phyloP scores from a whole-genome alignment of 163 green algal genomes.

The Scenedesmus sp. region DNA sequence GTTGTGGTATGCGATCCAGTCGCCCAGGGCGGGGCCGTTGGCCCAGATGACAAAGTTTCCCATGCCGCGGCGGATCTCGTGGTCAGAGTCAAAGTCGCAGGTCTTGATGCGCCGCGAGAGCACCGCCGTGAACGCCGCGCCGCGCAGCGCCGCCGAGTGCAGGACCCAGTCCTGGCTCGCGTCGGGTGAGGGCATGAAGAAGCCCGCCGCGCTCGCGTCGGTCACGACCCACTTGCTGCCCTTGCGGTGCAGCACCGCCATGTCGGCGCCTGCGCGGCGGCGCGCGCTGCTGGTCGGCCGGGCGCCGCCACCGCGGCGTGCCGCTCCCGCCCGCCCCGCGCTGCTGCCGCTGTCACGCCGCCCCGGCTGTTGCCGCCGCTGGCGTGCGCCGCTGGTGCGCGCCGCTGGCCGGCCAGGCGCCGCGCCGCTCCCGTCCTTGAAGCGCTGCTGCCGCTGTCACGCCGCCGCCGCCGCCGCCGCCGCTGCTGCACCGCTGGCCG shows the following conservation, averaged over 20 bases:
- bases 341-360: no score
- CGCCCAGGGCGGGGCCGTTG: no score
- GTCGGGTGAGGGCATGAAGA: neutral
- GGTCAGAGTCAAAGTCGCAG: neutral
- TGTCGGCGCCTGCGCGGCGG: conserved; percentile 6
- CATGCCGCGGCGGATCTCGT: neutral
- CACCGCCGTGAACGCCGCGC: neutral
- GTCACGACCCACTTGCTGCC: neutral
- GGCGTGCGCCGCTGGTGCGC: no score
- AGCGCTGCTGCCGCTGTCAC: no score
- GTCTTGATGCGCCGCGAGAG: neutral
- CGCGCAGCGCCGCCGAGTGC: neutral
- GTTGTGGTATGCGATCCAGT: no score
- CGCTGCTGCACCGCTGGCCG: neutral
- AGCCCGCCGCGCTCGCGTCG: neutral
- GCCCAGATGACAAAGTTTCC: neutral
- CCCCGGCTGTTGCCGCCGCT: no score
- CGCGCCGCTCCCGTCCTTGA: no score
- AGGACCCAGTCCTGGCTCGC: neutral
- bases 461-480: neutral
- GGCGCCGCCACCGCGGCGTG: no score
- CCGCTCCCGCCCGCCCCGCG: no score
- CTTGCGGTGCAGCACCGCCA: neutral
- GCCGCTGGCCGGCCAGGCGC: no score
- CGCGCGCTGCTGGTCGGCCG: no score